phyloP scores from a whole-genome alignment of 108 stramenopile genomes.

The Fragilaria crotonensis region DNA sequence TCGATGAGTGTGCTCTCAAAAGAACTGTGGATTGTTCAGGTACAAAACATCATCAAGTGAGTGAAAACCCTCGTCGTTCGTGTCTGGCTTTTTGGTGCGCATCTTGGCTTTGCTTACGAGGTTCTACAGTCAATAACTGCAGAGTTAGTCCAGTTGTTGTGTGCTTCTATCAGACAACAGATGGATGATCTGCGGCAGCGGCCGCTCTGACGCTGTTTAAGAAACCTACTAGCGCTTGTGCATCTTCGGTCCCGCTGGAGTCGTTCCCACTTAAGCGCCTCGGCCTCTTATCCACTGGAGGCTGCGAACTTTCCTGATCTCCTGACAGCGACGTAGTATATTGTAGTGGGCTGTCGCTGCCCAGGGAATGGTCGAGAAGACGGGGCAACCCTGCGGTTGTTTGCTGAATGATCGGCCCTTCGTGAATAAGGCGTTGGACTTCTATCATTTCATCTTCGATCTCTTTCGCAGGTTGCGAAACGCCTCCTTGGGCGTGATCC shows the following conservation, averaged over 20 bases:
- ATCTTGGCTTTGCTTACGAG: no score
- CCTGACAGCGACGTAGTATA: background rate
- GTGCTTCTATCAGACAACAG: background rate
- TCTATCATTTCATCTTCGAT: constrained; percentile 63
- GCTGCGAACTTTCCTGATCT: background rate
- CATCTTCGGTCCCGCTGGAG: constrained; percentile 45
- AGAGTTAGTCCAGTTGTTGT: no score
- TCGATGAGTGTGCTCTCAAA: no score
- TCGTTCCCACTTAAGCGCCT: background rate
- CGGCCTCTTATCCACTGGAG: background rate
- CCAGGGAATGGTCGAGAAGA: constrained; percentile 9
- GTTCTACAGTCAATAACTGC: no score
- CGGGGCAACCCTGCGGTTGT: constrained; percentile 37
- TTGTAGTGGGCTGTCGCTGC: constrained; percentile 1
- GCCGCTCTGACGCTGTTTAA: constrained; percentile 48
- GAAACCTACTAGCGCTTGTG: constrained; percentile 69
- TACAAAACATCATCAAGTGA: no score
- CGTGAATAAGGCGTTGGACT: constrained; percentile 56
- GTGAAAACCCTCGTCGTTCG: no score
- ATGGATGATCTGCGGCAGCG: constrained; percentile 23
- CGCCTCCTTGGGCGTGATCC: background rate
- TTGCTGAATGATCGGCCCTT: constrained; percentile 56
- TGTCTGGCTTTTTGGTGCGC: no score
- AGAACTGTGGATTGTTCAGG: no score
- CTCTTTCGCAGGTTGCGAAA: constrained; percentile 13